Conservation (phyloP, 768 basidiomycete species). For the Dioszegia crocea region DNA sequence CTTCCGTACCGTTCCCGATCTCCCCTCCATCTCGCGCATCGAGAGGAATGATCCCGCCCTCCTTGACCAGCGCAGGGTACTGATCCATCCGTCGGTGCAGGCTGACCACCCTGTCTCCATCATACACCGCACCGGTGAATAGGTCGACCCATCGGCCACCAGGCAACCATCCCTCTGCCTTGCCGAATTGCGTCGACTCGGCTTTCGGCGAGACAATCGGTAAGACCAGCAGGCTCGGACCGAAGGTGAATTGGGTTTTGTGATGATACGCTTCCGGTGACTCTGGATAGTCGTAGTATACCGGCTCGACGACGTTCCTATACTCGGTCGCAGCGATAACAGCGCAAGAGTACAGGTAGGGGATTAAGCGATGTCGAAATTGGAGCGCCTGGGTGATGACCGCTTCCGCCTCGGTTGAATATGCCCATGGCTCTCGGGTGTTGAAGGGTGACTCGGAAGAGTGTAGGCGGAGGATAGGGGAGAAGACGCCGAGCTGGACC, state of each 20-base stretch:
- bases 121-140: slow-evolving; percentile 24
- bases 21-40: slow-evolving; percentile 6
- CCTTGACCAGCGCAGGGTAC: slow-evolving; percentile 19
- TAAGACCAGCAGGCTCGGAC: slow-evolving; percentile 16
- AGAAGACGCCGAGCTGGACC: slow-evolving; percentile 27
- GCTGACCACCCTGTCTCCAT: slow-evolving; percentile 18
- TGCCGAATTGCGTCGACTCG: slow-evolving; percentile 9
- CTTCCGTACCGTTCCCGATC: slow-evolving; percentile 5
- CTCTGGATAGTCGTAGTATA: slow-evolving; percentile 26
- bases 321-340: slow-evolving; percentile 5
- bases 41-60: slow-evolving; percentile 24
- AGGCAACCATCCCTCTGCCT: slow-evolving; percentile 21
- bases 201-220: slow-evolving; percentile 17
- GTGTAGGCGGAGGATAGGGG: slow-evolving; percentile 29
- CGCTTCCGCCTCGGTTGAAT: slow-evolving; percentile 6
- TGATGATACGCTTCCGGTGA: slow-evolving; percentile 13
- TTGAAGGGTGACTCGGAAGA: slow-evolving; percentile 22
- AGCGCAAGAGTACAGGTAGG: slow-evolving; percentile 22
- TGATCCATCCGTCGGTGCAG: slow-evolving; percentile 18
- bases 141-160: slow-evolving; percentile 26
- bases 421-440: slow-evolving; percentile 29
- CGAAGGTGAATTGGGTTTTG: slow-evolving; percentile 27
- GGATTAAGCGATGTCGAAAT: slow-evolving; percentile 23
- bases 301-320: slow-evolving; percentile 18
- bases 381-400: slow-evolving; percentile 13